These are phyloP conservation scores for Colletotrichum liaoningense DNA, from an alignment of 2,329 filamentous ascomycete species.

Conservation along the genomic window DNA sequence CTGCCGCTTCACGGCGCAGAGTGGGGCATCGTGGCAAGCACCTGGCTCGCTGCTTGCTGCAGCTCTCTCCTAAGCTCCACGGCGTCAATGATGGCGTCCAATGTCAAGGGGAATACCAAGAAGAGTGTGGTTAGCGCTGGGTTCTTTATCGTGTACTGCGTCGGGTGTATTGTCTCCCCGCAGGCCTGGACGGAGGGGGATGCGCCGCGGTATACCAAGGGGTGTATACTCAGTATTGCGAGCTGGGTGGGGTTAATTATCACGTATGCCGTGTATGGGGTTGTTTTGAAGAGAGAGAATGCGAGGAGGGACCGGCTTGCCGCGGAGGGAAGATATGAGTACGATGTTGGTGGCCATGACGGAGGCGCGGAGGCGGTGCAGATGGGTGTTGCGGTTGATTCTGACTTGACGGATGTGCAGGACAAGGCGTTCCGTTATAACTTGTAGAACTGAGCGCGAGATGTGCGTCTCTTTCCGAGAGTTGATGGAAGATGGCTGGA, in stretches of 20 bases:
- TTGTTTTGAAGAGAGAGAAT: slow-evolving; percentile 11
- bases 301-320: slow-evolving; percentile 3
- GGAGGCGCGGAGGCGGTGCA: background rate
- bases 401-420: slow-evolving; percentile 40
- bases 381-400: slow-evolving; percentile 33
- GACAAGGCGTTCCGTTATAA: slow-evolving; percentile 42
- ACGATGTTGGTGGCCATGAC: slow-evolving; percentile 1
- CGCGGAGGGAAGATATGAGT: slow-evolving; percentile 2
- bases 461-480: too few species aligned
- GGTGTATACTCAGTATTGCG: slow-evolving; percentile 38
- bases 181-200: slow-evolving; percentile 39
- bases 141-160: slow-evolving; percentile 43
- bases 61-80: slow-evolving; percentile 36
- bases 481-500: too few species aligned
- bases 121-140: slow-evolving; percentile 39
- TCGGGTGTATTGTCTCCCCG: slow-evolving; percentile 41
- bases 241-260: slow-evolving; percentile 35
- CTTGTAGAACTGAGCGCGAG: slow-evolving; percentile 7
- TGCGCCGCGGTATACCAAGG: slow-evolving; percentile 39
- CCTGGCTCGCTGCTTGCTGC: slow-evolving; percentile 40
- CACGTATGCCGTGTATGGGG: slow-evolving; percentile 7
- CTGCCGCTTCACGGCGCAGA: slow-evolving; percentile 31
- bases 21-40: slow-evolving; percentile 41
- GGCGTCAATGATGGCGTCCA: slow-evolving; percentile 41
- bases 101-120: slow-evolving; percentile 46